phyloP scores from a whole-genome alignment of 2,329 filamentous ascomycete species.

The Tricladium varicosporioides region DNA sequence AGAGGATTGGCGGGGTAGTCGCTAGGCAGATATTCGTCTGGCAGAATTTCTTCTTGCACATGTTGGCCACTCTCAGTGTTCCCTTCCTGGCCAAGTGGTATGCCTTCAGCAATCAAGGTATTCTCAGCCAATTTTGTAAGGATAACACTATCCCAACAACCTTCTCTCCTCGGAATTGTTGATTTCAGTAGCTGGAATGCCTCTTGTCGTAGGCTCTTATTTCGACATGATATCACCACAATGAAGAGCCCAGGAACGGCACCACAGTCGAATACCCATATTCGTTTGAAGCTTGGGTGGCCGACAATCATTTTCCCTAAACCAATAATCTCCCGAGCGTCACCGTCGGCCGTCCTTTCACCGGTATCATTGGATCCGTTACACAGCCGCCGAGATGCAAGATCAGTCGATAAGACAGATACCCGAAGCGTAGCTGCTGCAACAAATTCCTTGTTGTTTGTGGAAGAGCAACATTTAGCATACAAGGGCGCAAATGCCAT shows the following conservation, averaged over 20 bases:
- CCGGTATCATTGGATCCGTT: neutral
- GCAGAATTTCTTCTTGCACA: no score
- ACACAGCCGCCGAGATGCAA: constrained; percentile 15
- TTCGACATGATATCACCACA: constrained; percentile 14
- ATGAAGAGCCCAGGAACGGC: constrained; percentile 23
- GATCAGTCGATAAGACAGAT: constrained; percentile 9
- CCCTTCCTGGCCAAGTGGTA: no score
- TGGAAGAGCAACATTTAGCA: constrained; percentile 1
- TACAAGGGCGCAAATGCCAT: constrained; percentile 19
- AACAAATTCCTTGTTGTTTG: constrained; percentile 11
- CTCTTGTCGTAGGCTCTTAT: constrained; percentile 16
- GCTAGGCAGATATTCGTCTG: no score
- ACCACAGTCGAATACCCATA: constrained; percentile 25
- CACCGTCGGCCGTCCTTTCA: constrained; percentile 3
- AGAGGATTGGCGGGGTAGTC: no score
- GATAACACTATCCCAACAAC: constrained; percentile 17
- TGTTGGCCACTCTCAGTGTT: no score
- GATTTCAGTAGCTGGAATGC: constrained; percentile 18
- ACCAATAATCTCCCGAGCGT: constrained; percentile 18
- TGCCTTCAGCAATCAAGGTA: constrained; percentile 4
- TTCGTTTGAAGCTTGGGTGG: constrained; percentile 18
- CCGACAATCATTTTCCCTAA: constrained; percentile 11
- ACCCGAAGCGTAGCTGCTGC: constrained; percentile 20
- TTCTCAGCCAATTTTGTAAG: constrained; percentile 17
- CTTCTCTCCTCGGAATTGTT: constrained; percentile 7